phyloP scores from a whole-genome alignment of 2,329 filamentous ascomycete species.

The Neurospora sp. region DNA sequence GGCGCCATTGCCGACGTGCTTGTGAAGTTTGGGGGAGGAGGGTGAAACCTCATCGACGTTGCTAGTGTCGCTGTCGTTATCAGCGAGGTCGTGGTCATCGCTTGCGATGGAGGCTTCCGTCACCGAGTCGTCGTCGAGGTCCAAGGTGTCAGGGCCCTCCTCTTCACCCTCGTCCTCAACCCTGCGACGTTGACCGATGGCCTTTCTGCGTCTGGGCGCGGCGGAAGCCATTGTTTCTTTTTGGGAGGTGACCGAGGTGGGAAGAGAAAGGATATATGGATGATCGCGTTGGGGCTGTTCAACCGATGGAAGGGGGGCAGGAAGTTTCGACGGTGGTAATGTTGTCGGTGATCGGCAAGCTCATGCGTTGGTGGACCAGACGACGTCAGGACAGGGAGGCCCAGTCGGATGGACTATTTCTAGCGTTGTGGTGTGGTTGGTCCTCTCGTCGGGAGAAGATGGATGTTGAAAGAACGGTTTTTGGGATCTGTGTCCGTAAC shows the following conservation, averaged over 20 bases:
- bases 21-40: constrained; percentile 32
- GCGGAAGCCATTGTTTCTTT: constrained; percentile 19
- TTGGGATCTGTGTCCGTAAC: constrained; percentile 3
- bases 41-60: constrained; percentile 49
- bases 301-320: constrained; percentile 13
- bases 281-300: constrained; percentile 1
- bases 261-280: constrained; percentile 5
- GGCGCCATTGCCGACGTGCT: constrained; percentile 32
- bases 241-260: constrained; percentile 5
- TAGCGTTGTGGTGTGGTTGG: constrained; percentile 3
- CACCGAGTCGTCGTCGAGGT: constrained; percentile 56
- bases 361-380: constrained; percentile 13
- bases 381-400: constrained; percentile 5
- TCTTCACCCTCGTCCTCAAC: constrained; percentile 64
- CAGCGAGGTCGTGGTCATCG: constrained; percentile 50
- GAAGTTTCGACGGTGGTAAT: constrained; percentile 10
- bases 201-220: constrained; percentile 49
- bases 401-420: constrained; percentile 2
- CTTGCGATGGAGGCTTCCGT: constrained; percentile 54
- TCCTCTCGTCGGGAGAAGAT: constrained; percentile 4
- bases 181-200: constrained; percentile 58
- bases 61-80: constrained; percentile 53
- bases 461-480: not conserved
- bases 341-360: constrained; percentile 10
- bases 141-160: constrained; percentile 46